phyloP scores from a whole-genome alignment of 345 rosid species.

The Populus simonii region DNA sequence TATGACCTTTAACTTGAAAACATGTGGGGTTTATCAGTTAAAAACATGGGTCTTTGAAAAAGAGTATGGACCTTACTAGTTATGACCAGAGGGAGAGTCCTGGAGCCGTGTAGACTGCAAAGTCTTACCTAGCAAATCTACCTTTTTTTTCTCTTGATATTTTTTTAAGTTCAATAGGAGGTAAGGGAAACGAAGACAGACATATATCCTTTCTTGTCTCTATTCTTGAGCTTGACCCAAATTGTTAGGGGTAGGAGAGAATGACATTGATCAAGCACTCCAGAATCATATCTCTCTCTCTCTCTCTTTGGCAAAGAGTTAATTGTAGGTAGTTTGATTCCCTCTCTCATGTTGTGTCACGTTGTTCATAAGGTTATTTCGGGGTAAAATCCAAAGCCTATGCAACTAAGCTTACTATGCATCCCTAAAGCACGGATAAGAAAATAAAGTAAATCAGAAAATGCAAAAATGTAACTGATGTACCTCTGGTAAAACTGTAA shows the following conservation, averaged over 20 bases:
- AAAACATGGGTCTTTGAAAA: no score
- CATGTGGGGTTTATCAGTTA: no score
- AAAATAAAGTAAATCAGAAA: conserved; percentile 4
- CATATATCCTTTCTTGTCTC: neutral
- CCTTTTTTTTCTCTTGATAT: neutral
- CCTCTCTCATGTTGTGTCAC: neutral
- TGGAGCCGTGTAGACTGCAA: neutral
- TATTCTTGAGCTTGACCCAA: neutral
- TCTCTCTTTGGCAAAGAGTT: neutral
- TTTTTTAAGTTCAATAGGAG: neutral
- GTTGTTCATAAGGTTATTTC: neutral
- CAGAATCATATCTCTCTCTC: neutral
- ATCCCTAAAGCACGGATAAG: neutral
- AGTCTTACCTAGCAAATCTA: neutral
- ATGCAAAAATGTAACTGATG: neutral
- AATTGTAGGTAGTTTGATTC: neutral
- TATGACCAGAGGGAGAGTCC: neutral
- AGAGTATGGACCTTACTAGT: no score
- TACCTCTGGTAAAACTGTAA: conserved; percentile 98
- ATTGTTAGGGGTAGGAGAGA: neutral
- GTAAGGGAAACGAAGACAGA: neutral
- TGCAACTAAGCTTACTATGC: neutral
- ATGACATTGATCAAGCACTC: neutral
- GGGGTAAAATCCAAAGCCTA: neutral
- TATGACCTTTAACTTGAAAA: no score